phyloP scores from a whole-genome alignment of 2,329 filamentous ascomycete genomes.

The Zymoseptoria crescenta region DNA sequence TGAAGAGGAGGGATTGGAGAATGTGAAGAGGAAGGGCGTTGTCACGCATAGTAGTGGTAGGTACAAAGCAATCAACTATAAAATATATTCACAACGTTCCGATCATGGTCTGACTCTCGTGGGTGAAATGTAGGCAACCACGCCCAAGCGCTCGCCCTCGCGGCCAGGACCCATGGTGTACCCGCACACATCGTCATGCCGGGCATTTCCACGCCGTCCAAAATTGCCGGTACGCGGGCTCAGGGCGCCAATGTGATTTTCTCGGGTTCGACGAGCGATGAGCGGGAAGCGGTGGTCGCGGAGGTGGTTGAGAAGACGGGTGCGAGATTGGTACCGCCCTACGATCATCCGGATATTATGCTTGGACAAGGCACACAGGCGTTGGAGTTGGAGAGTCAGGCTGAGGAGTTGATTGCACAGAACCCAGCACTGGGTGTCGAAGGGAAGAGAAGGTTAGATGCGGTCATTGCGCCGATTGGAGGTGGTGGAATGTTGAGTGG shows the following conservation, averaged over 20 bases:
- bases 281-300: conserved; percentile 71
- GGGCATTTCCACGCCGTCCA: conserved; percentile 70
- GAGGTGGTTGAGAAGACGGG: conserved; percentile 63
- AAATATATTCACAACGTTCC: not conserved
- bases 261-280: conserved; percentile 68
- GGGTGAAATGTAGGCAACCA: conserved; percentile 63
- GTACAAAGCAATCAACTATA: conserved; percentile 7
- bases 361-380: conserved; percentile 88
- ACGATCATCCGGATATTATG: conserved; percentile 87
- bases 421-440: conserved; percentile 22
- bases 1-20: conserved; percentile 52
- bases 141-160: conserved; percentile 83
- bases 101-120: not conserved
- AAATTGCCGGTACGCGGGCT: conserved; percentile 71
- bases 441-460: conserved; percentile 31
- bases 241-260: conserved; percentile 76
- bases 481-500: conserved; percentile 85
- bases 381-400: conserved; percentile 73
- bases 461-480: conserved; percentile 70
- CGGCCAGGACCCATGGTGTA: conserved; percentile 64
- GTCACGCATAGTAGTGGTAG: conserved; percentile 83
- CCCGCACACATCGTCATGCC: conserved; percentile 92
- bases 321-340: conserved; percentile 76
- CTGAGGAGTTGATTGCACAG: conserved; percentile 44
- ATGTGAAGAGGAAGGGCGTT: conserved; percentile 58